A percentile compares a stretch with the other conserved stretches of the same genome.
Conservation (phyloP, 768 basidiomycete genomes). For the Amanita rubescens region DNA sequence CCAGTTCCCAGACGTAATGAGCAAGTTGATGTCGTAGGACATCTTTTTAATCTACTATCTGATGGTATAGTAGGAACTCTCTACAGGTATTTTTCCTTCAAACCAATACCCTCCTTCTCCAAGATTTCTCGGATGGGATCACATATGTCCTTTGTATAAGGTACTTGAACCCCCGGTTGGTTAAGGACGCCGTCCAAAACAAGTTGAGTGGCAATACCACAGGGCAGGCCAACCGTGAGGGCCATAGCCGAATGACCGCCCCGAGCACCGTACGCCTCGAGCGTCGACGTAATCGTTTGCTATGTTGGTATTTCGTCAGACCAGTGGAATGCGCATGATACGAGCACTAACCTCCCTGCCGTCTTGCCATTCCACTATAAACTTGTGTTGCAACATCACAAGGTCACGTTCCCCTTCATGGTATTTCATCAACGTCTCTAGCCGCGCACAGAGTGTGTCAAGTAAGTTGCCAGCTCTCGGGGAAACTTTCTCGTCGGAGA, state of each 20-base stretch:
- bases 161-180: constrained; percentile 74
- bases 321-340: neutral
- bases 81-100: constrained; percentile 64
- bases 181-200: constrained; percentile 81
- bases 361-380: constrained; percentile 84
- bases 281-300: constrained; percentile 86
- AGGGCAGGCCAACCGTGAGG: constrained; percentile 83
- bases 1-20: too few relatives aligned
- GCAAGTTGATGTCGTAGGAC: too few relatives aligned
- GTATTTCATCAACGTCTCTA: constrained; percentile 92
- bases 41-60: neutral
- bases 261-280: constrained; percentile 72
- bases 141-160: constrained; percentile 82
- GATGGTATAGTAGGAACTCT: too few relatives aligned
- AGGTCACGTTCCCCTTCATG: constrained; percentile 87
- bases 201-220: constrained; percentile 89
- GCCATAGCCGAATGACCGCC: constrained; percentile 88
- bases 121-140: constrained; percentile 60
- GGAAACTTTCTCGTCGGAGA: constrained; percentile 59
- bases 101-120: constrained; percentile 69
- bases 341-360: constrained; percentile 50
- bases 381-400: constrained; percentile 98
- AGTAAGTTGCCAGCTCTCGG: constrained; percentile 72
- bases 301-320: constrained; percentile 17
- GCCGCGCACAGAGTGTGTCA: constrained; percentile 85